Conservation (phyloP, 208 protist species). For the Herpetomonas samuelpessoai region DNA sequence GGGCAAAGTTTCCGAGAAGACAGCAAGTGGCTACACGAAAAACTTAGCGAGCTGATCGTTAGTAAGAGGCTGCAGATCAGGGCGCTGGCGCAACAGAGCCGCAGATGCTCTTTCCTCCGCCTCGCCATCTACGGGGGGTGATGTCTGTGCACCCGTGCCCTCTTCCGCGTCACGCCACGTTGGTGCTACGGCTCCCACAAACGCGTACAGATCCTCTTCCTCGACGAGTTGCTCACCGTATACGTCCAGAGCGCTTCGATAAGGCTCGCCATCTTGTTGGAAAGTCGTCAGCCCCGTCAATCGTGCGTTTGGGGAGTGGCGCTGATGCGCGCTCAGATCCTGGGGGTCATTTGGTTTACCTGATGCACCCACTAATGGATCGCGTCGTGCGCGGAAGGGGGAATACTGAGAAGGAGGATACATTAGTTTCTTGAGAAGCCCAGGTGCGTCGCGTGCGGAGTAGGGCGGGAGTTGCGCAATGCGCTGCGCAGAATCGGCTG, state of each 20-base stretch:
- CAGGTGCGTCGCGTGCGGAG: constrained; percentile 36
- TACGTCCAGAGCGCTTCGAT: constrained; percentile 4
- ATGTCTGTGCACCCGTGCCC: neutral
- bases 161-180: neutral
- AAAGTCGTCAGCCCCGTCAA: constrained; percentile 4
- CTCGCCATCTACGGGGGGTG: too few relatives aligned
- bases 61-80: neutral
- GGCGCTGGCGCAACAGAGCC: neutral
- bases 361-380: too few relatives aligned
- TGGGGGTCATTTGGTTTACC: too few relatives aligned
- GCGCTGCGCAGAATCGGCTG: constrained; percentile 21
- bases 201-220: neutral
- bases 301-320: constrained; percentile 4
- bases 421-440: constrained; percentile 42
- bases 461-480: constrained; percentile 36
- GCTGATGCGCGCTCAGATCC: too few relatives aligned
- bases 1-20: too few relatives aligned
- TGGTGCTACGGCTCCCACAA: neutral
- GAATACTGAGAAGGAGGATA: constrained; percentile 73
- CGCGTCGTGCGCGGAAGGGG: constrained; percentile 53
- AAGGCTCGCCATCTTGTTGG: constrained; percentile 5
- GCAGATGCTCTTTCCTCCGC: neutral
- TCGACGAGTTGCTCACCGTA: neutral
- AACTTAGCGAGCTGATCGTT: neutral
- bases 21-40: too few relatives aligned